Evolutionary conservation across 495 filamentous ascomycete species (phyloP).

Genomic region (Tuber borchii): DNA sequence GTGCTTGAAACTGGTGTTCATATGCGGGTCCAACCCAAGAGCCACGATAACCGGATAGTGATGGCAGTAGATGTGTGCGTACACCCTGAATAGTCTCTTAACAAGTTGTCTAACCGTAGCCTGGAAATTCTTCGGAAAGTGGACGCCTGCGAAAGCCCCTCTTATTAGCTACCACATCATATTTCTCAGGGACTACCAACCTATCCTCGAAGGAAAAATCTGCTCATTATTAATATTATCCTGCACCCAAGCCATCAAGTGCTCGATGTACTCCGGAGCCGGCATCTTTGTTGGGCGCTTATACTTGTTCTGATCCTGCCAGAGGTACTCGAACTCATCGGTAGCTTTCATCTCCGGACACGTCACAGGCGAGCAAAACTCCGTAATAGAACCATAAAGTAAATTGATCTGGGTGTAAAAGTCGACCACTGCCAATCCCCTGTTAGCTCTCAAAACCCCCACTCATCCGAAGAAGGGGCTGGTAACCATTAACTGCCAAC

Average conservation of each 20-base stretch:
- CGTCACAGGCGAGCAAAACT: conserved; percentile 93
- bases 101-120: conserved; percentile 84
- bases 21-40: conserved; percentile 88
- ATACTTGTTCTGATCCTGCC: conserved; percentile 78
- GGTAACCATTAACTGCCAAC: conserved; percentile 87
- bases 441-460: conserved; percentile 20
- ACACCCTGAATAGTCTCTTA: conserved; percentile 96
- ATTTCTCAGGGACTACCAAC: conserved; percentile 45
- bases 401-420: conserved; percentile 99
- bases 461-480: conserved; percentile 16
- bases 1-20: conserved; percentile 99
- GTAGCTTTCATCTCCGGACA: conserved; percentile 99
- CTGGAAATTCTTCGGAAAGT: conserved; percentile 90
- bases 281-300: conserved; percentile 97
- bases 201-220: conserved; percentile 87
- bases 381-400: conserved; percentile 95
- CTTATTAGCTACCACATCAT: not conserved
- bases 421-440: conserved; percentile 67
- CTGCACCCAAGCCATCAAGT: conserved; percentile 94
- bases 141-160: conserved; percentile 57
- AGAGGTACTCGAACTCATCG: conserved; percentile 99
- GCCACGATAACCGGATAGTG: conserved; percentile 96
- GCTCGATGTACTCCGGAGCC: conserved; percentile 93
- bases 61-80: conserved; percentile 99
- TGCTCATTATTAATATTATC: conserved; percentile 90